Evolutionary conservation across 768 basidiomycete genomes (phyloP).

Genomic region (Mycena metata): DNA sequence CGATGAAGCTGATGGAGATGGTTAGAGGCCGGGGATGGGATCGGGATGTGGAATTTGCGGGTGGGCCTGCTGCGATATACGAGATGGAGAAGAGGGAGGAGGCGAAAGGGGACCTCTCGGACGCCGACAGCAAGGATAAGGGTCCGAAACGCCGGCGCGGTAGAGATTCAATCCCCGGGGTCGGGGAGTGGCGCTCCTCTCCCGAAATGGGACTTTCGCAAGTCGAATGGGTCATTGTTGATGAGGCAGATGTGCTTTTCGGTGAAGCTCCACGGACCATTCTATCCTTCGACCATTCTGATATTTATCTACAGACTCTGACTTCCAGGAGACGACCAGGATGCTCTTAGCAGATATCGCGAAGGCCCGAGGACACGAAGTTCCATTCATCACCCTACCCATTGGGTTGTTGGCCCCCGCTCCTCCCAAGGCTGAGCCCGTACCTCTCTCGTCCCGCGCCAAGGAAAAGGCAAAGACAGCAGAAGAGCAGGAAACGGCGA

Average conservation of each 20-base stretch:
- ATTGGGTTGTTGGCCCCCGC: conserved; percentile 42
- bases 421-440: conserved; percentile 26
- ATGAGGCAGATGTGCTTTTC: conserved; percentile 93
- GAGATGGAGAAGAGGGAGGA: conserved; percentile 67
- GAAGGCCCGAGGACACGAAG: conserved; percentile 66
- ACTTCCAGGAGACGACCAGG: conserved; percentile 83
- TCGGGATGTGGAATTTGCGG: conserved; percentile 46
- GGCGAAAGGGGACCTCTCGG: conserved; percentile 50
- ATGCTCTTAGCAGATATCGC: conserved; percentile 79
- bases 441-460: conserved; percentile 30
- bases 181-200: conserved; percentile 58
- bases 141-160: conserved; percentile 49
- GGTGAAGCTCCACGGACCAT: conserved; percentile 61
- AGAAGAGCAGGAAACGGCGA: conserved; percentile 22
- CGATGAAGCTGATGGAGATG: conserved; percentile 75
- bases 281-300: not conserved
- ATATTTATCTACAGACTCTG: conserved; percentile 67
- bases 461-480: conserved; percentile 30
- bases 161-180: conserved; percentile 52
- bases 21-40: conserved; percentile 70
- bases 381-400: conserved; percentile 48
- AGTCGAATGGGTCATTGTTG: conserved; percentile 91
- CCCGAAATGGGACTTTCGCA: conserved; percentile 74
- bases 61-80: conserved; percentile 75
- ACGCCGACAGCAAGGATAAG: conserved; percentile 44